A percentile compares a stretch with the other conserved stretches of the same genome.
These are phyloP conservation scores for Hanseniaspora pseudoguilliermondii DNA, from an alignment of 805 yeast genomes.

Conservation along the genomic window DNA sequence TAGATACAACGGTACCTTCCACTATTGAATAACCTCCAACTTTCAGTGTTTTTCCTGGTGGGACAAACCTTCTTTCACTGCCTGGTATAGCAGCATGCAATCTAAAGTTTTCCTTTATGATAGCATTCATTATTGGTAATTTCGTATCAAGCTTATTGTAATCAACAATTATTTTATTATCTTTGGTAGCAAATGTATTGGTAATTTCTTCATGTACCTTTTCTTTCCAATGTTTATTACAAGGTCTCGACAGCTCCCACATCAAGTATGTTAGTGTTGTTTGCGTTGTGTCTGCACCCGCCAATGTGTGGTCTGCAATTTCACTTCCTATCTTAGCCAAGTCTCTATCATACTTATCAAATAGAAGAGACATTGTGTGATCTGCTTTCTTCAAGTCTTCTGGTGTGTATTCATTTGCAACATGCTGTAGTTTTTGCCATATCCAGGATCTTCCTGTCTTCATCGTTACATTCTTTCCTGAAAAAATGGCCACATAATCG, in stretches of 20 bases:
- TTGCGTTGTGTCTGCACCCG: constrained; percentile 69
- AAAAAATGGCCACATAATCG: constrained; percentile 34
- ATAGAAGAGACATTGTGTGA: constrained; percentile 14
- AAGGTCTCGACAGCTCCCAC: constrained; percentile 46
- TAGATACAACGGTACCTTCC: constrained; percentile 41
- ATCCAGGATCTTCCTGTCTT: constrained; percentile 36
- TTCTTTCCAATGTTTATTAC: constrained; percentile 34
- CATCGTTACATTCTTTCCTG: constrained; percentile 30
- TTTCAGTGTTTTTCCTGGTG: constrained; percentile 19
- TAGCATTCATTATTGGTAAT: constrained; percentile 43
- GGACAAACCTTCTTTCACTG: constrained; percentile 49
- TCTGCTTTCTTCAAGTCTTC: constrained; percentile 9
- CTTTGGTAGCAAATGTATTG: constrained; percentile 24
- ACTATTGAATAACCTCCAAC: constrained; percentile 31
- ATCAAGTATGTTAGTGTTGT: constrained; percentile 47
- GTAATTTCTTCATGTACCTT: constrained; percentile 36
- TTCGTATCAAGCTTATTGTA: constrained; percentile 35
- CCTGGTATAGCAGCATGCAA: constrained; percentile 65
- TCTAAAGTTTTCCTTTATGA: constrained; percentile 48
- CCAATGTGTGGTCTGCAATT: constrained; percentile 53
- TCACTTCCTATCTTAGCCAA: constrained; percentile 28
- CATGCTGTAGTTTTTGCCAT: constrained; percentile 22
- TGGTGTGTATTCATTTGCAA: constrained; percentile 16
- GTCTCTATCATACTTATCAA: constrained; percentile 9
- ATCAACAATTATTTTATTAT: constrained; percentile 17